These are phyloP conservation scores for Debaryomycetaceae sp. DNA, from an alignment of 1,139 yeast species.

Conservation along the genomic window DNA sequence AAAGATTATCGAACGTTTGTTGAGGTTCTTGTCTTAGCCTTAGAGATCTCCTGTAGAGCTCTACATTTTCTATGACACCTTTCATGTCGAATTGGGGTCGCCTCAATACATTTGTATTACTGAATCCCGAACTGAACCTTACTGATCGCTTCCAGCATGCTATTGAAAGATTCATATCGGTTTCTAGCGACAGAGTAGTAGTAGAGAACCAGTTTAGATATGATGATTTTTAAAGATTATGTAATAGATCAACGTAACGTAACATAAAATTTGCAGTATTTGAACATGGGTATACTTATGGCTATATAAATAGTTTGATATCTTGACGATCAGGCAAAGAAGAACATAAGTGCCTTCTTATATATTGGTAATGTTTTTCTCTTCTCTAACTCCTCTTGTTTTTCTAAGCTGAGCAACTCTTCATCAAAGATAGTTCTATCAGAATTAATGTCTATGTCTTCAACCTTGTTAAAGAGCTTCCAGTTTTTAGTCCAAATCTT, in stretches of 20 bases:
- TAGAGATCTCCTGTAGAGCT: conserved; percentile 43
- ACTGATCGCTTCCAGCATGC: neutral
- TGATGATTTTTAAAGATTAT: neutral
- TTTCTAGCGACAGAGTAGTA: too few relatives aligned
- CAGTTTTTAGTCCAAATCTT: conserved; percentile 33
- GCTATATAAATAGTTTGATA: neutral
- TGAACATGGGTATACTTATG: neutral
- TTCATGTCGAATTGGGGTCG: conserved; percentile 51
- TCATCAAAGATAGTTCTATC: conserved; percentile 37
- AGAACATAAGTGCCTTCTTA: conserved; percentile 19
- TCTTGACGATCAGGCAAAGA: conserved; percentile 14
- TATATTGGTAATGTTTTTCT: conserved; percentile 21
- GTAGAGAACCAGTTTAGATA: too few relatives aligned
- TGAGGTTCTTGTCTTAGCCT: conserved; percentile 38
- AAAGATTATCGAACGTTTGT: conserved; percentile 26
- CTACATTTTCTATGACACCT: conserved; percentile 35
- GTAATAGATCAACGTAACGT: neutral
- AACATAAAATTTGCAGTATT: neutral
- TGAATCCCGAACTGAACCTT: conserved; percentile 1
- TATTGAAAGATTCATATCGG: neutral
- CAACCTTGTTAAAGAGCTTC: conserved; percentile 25
- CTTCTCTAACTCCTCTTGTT: conserved; percentile 29
- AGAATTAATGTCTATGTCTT: conserved; percentile 33
- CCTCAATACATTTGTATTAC: conserved; percentile 21
- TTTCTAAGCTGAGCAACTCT: conserved; percentile 35